Percentiles rank a stretch among this genome's conserved stretches.
These are phyloP conservation scores for Anaeromyces robustus DNA, from an alignment of 192 early-diverging fungal species.

Conservation along the genomic window DNA sequence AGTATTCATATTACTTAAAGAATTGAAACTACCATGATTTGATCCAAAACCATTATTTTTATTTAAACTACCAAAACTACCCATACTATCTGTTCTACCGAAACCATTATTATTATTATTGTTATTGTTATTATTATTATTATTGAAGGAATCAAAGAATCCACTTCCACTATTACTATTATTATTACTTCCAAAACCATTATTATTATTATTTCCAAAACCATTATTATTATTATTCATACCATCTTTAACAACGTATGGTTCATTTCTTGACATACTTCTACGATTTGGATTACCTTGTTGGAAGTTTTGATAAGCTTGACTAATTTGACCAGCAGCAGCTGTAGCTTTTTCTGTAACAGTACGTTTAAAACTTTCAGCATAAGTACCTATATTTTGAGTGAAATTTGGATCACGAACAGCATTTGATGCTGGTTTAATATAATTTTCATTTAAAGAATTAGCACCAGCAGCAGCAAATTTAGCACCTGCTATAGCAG, in stretches of 20 bases:
- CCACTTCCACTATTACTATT: background rate
- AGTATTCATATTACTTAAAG: background rate
- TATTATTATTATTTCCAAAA: background rate
- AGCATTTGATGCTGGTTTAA: background rate
- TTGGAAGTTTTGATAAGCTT: background rate
- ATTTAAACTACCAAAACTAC: background rate
- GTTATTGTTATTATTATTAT: background rate
- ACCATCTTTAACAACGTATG: background rate
- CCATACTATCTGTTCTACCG: background rate
- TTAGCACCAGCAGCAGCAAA: background rate
- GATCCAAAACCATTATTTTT: background rate
- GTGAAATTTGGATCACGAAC: background rate
- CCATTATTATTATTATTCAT: background rate
- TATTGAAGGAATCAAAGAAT: no score
- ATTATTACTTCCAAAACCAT: background rate
- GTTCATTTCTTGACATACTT: background rate
- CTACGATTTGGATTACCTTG: background rate
- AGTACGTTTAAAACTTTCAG: background rate
- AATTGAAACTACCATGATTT: background rate
- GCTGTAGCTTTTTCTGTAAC: background rate
- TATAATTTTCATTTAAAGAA: background rate
- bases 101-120: background rate
- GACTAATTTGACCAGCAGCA: background rate
- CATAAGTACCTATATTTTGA: background rate
- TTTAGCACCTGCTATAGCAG: background rate